A percentile compares a stretch with the other conserved stretches of the same genome.
Evolutionary conservation across 495 filamentous ascomycete genomes (phyloP).

Genomic region (Viridothelium virens): DNA sequence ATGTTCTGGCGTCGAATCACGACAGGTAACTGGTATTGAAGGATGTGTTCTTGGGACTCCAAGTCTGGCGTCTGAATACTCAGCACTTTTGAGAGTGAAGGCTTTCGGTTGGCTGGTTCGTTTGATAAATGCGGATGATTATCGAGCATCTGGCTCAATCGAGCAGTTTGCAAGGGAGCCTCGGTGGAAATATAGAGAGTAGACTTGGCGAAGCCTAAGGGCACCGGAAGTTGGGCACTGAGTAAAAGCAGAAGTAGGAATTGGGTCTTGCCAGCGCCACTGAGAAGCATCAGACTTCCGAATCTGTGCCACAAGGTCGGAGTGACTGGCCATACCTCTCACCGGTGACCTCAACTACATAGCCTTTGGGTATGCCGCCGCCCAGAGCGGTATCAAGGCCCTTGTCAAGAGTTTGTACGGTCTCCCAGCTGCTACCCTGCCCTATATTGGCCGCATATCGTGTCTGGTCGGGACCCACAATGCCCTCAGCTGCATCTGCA

Average conservation of each 20-base stretch:
- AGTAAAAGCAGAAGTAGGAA: constrained; percentile 78
- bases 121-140: constrained; percentile 51
- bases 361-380: constrained; percentile 77
- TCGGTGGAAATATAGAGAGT: constrained; percentile 96
- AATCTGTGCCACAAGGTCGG: not conserved
- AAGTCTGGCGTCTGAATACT: constrained; percentile 83
- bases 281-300: constrained; percentile 32
- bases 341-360: constrained; percentile 84
- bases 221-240: constrained; percentile 67
- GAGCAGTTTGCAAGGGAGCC: constrained; percentile 67
- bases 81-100: constrained; percentile 61
- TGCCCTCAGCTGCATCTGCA: not conserved
- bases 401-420: constrained; percentile 74
- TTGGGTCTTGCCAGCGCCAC: constrained; percentile 93
- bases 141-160: constrained; percentile 69
- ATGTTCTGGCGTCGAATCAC: constrained; percentile 65
- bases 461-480: too few species aligned
- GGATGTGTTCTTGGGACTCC: constrained; percentile 91
- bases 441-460: too few species aligned
- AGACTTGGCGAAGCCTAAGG: constrained; percentile 57
- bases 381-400: constrained; percentile 64
- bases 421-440: constrained; percentile 37
- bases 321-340: constrained; percentile 53
- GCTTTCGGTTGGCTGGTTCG: constrained; percentile 42
- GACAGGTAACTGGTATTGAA: constrained; percentile 82